Conservation (phyloP, 805 yeast species). For the Monosporozyma aerobia region DNA sequence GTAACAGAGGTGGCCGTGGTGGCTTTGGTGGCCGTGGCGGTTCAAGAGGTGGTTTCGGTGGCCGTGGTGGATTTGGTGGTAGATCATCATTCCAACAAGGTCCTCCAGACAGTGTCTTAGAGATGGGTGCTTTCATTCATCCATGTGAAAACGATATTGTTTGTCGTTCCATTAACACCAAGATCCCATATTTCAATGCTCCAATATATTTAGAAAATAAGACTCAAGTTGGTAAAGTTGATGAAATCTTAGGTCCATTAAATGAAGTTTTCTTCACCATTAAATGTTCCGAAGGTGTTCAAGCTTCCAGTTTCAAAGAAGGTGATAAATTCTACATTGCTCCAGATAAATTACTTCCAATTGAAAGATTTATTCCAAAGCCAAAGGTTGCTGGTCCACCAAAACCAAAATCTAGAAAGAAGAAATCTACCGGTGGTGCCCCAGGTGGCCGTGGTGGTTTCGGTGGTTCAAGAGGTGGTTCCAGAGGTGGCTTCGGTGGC, state of each 20-base stretch:
- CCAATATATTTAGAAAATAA: conserved; percentile 96
- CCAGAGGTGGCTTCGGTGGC: conserved; percentile 38
- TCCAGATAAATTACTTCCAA: conserved; percentile 87
- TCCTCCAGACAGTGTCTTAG: conserved; percentile 91
- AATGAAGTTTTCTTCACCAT: conserved; percentile 97
- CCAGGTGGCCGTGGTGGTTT: conserved; percentile 37
- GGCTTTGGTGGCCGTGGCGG: conserved; percentile 31
- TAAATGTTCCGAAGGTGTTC: conserved; percentile 93
- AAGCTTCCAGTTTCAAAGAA: conserved; percentile 82
- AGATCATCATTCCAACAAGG: conserved; percentile 76
- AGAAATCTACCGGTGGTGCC: conserved; percentile 43
- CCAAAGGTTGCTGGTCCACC: conserved; percentile 83
- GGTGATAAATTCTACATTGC: conserved; percentile 96
- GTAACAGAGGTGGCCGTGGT: conserved; percentile 28
- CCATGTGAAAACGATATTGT: conserved; percentile 96
- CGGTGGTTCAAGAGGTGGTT: conserved; percentile 30
- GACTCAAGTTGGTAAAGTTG: conserved; percentile 93
- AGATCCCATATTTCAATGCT: conserved; percentile 96
- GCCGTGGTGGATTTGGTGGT: conserved; percentile 43
- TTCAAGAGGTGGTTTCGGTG: conserved; percentile 32
- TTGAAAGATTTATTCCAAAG: conserved; percentile 95
- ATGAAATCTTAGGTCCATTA: conserved; percentile 94
- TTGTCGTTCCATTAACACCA: conserved; percentile 87
- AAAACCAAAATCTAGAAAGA: conserved; percentile 60
- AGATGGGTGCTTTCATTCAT: conserved; percentile 89